Conservation (phyloP, 2,329 filamentous ascomycete species). For the Cordyceps pruinosa region DNA sequence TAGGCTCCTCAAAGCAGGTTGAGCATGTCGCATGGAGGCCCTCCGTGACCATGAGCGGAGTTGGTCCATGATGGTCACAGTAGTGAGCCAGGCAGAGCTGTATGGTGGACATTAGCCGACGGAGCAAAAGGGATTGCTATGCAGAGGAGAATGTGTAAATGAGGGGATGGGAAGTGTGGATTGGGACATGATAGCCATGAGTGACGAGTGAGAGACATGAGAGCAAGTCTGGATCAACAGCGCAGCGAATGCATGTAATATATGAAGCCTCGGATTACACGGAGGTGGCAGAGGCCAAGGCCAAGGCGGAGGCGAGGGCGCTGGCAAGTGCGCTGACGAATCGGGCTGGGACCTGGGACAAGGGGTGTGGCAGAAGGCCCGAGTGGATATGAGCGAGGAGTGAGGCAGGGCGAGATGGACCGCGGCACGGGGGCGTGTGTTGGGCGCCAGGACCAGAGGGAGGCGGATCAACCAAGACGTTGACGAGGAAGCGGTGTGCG, state of each 20-base stretch:
- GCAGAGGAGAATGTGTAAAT: neutral
- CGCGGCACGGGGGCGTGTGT: slow-evolving; percentile 1
- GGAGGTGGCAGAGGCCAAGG: neutral
- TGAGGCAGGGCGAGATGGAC: slow-evolving; percentile 6
- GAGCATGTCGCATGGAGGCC: slow-evolving; percentile 55
- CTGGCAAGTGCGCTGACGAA: neutral
- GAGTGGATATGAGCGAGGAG: neutral
- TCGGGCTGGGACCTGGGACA: neutral
- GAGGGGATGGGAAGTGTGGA: slow-evolving; percentile 8
- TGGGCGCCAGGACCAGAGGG: slow-evolving; percentile 6
- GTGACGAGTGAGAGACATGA: neutral
- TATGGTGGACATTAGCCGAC: slow-evolving; percentile 30
- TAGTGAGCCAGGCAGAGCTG: slow-evolving; percentile 66
- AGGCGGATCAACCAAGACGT: slow-evolving; percentile 8
- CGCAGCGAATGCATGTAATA: neutral
- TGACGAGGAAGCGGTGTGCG: slow-evolving; percentile 8
- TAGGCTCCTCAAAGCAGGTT: slow-evolving; percentile 45
- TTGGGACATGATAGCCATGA: slow-evolving; percentile 2
- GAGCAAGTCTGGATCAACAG: neutral
- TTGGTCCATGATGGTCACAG: slow-evolving; percentile 63
- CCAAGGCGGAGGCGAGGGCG: neutral
- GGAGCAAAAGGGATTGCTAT: neutral
- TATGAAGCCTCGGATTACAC: slow-evolving; percentile 7
- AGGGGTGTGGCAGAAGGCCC: slow-evolving; percentile 8
- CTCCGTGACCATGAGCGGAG: slow-evolving; percentile 63